Evolutionary conservation across 2,329 filamentous ascomycete species (phyloP), one percentile per base, ranked within the genome.

Genomic region (Stagonosporopsis tanaceti): DNA sequence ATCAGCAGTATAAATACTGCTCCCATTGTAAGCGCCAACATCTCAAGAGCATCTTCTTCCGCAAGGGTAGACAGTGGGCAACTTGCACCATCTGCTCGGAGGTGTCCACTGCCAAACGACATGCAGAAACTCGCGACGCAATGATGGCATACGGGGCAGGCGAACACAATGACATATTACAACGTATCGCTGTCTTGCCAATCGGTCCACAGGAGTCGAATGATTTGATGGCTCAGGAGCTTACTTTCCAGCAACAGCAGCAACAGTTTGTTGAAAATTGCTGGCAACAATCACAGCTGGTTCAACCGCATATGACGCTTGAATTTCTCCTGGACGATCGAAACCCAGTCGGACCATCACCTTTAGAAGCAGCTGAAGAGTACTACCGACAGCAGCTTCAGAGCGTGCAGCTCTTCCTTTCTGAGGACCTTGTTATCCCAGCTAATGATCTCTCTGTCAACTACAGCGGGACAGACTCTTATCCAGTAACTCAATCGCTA

Each of bases 1-100:
- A 28, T 9, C 15, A 4, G 9, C 12, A 20, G 5, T 4, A 22
- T 17, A 44, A 32, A 15, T 14, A 9, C 8, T 50, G 37, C 37
- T 40, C 37, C 12, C 4, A 4, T n/a, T 50, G 47, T 35, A 39
- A 12, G 11, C 20, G n/a, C 9, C 2, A 7, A 2, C 6, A 6
- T 15, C 14, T 12, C 14, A 14, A 27, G 11, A 14, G 42, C 12
- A 20, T 9, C 2, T 55, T 50, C 15, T 8, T 38, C 17, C 52
- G 45, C 17, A 37, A 37, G 24, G 39, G 25, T 5, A 45, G 25
- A 14, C 22, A 14, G 5, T 55, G 45, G 45, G 45, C 44, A 20
- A 32, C 45, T 22, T 55, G 52, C 25, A 55, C 39, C 7, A 3
- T 24, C 7, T 50, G 52, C 39, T 48, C 52, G 12, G 22, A 14